A percentile compares a stretch with the other conserved stretches of the same genome.
Evolutionary conservation across 225 moss, liverwort and hornwort species (phyloP).

Genomic region (Pleurozium schreberi): DNA sequence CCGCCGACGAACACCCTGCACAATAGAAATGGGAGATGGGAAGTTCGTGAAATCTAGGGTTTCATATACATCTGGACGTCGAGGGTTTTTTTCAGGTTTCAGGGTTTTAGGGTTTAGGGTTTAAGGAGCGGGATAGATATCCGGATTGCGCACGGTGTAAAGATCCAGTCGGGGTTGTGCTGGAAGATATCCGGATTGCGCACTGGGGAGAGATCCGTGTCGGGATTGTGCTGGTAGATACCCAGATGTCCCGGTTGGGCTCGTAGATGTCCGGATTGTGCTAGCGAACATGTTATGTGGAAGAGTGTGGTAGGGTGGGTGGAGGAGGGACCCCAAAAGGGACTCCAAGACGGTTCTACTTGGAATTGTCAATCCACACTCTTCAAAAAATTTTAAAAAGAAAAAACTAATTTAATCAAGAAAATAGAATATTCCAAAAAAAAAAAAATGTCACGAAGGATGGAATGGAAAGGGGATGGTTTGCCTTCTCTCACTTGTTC

Average conservation of each 20-base stretch:
- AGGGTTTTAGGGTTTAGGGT: background rate
- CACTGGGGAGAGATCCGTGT: background rate
- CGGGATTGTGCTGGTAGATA: background rate
- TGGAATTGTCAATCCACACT: background rate
- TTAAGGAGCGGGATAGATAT: background rate
- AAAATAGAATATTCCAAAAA: background rate
- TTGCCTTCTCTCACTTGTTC: background rate
- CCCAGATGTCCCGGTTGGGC: background rate
- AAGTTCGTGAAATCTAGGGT: background rate
- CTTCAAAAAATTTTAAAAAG: background rate
- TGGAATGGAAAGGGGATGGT: background rate
- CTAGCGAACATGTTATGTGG: too few relatives aligned
- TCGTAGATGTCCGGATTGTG: too few relatives aligned
- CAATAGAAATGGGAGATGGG: background rate
- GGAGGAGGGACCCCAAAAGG: background rate
- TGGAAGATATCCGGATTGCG: background rate
- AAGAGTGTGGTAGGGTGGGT: background rate
- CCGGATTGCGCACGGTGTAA: background rate
- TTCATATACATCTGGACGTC: background rate
- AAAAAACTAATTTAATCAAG: background rate
- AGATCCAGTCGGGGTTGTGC: background rate
- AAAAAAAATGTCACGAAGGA: fast-evolving
- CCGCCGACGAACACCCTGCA: background rate
- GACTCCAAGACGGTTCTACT: background rate
- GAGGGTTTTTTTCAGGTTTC: too few relatives aligned